These are phyloP conservation scores for Cinnamomum chago DNA, from an alignment of 164 flowering plant species.

Conservation along the genomic window DNA sequence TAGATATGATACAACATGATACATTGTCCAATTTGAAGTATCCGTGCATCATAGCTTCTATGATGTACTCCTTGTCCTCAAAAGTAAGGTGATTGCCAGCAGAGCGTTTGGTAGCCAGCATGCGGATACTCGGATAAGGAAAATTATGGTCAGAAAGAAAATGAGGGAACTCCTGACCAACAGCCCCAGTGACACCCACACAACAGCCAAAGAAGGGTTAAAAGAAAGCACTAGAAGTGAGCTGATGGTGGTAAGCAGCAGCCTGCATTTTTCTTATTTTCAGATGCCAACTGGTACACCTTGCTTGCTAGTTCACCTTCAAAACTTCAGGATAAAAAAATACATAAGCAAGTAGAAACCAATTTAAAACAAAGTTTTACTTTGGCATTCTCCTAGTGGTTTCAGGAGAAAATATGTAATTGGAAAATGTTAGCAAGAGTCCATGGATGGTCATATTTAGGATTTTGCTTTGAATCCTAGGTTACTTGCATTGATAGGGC, in stretches of 20 bases:
- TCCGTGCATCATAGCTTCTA: conserved; percentile 15
- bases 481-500: too few species aligned
- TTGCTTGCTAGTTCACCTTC: not conserved
- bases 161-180: conserved; percentile 90
- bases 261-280: not conserved
- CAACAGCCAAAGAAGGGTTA: conserved; percentile 88
- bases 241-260: not conserved
- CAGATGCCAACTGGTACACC: not conserved
- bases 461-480: too few species aligned
- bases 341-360: too few species aligned
- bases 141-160: conserved; percentile 80
- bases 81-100: conserved; percentile 62
- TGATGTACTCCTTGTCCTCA: conserved; percentile 43
- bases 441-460: too few species aligned
- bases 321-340: not conserved
- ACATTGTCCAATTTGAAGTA: too few species aligned
- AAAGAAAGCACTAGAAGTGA: not conserved
- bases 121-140: conserved; percentile 76
- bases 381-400: too few species aligned
- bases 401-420: too few species aligned
- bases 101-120: conserved; percentile 90
- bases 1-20: too few species aligned
- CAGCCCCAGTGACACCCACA: conserved; percentile 99
- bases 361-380: too few species aligned
- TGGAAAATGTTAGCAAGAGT: too few species aligned